Percentiles rank a stretch among this genome's conserved stretches.
Evolutionary conservation across 2,329 filamentous ascomycete species (phyloP).

Genomic region (Clathrospora elynae): DNA sequence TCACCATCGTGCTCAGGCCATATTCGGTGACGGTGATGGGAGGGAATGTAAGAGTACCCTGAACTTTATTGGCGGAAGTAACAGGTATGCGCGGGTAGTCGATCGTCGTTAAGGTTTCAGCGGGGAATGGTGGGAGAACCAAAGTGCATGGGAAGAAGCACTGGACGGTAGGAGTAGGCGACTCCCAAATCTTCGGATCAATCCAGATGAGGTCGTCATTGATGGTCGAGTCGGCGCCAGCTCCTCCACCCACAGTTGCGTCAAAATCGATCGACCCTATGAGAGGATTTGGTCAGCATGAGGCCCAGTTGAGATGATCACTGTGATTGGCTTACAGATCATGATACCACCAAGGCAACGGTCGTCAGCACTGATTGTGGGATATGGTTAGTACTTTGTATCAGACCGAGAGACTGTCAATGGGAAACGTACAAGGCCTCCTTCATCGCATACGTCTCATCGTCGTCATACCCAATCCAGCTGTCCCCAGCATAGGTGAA

Average conservation of each 20-base stretch:
- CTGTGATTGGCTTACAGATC: conserved; percentile 9
- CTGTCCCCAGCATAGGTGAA: conserved; percentile 36
- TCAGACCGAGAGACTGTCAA: background rate
- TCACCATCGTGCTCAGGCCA: background rate
- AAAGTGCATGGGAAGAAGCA: conserved; percentile 12
- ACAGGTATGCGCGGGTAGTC: conserved; percentile 10
- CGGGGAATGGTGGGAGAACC: conserved; percentile 7
- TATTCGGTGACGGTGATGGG: conserved; percentile 5
- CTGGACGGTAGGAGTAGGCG: conserved; percentile 8
- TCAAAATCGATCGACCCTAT: conserved; percentile 18
- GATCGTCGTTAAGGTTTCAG: conserved; percentile 6
- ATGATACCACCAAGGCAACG: conserved; percentile 30
- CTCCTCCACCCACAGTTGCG: conserved; percentile 5
- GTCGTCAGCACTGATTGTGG: conserved; percentile 29
- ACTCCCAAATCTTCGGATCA: conserved; percentile 6
- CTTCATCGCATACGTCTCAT: conserved; percentile 49
- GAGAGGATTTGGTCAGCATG: background rate
- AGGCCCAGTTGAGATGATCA: background rate
- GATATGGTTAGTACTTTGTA: background rate
- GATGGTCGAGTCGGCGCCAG: conserved; percentile 13
- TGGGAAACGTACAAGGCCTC: conserved; percentile 44
- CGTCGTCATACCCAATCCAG: conserved; percentile 51
- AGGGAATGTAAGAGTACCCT: conserved; percentile 11
- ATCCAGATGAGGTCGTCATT: background rate
- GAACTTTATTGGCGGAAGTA: conserved; percentile 1